Evolutionary conservation across 2,329 filamentous ascomycete species (phyloP), one percentile per base, ranked within the genome.

Genomic region (Fusarium siculi): DNA sequence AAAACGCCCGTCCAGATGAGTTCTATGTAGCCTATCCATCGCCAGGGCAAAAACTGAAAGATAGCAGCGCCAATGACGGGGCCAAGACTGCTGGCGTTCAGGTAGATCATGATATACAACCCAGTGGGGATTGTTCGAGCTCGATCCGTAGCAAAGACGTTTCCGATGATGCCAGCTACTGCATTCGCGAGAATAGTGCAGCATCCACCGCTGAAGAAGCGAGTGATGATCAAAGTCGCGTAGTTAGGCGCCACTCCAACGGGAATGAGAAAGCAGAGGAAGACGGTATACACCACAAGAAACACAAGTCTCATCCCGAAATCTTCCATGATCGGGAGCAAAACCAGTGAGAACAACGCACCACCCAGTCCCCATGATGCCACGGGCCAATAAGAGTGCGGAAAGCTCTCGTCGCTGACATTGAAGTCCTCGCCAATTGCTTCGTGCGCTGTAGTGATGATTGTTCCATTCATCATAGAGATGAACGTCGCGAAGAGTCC

Each of bases 341-440:
- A 19, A 0, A 73, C 58, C 4, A 73, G 28, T 3, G 70, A 73
- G 14, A 70, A 73, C 0, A 73, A 5, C 0, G 69, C 70, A 4
- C 70, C 69, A 0, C 70, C 70, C 0, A 73, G 7, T 1, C 69
- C 70, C 70, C 70, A 73, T 0, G 70, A 73, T 4, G 70, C 19
- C 6, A 73, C 70, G 0, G 70, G 70, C 70, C 70, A 73, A 9
- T 73, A 73, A 6, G 70, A 73, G 4, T 73, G 65, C 4, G 70
- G 66, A 0, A 73, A 73, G 5, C 46, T 44, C 9, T 46, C 66
- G 4, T 73, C 70, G 9, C 66, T 73, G 1, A 73, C 28, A 2
- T 53, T 62, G 4, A 73, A 73, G 16, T 62, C 70, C 1, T 66
- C 16, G 14, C 61, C 56, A 0, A 73, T 73, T 2, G 66, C 60